phyloP scores from a whole-genome alignment of 768 basidiomycete species.

The Lactarius psammicola region DNA sequence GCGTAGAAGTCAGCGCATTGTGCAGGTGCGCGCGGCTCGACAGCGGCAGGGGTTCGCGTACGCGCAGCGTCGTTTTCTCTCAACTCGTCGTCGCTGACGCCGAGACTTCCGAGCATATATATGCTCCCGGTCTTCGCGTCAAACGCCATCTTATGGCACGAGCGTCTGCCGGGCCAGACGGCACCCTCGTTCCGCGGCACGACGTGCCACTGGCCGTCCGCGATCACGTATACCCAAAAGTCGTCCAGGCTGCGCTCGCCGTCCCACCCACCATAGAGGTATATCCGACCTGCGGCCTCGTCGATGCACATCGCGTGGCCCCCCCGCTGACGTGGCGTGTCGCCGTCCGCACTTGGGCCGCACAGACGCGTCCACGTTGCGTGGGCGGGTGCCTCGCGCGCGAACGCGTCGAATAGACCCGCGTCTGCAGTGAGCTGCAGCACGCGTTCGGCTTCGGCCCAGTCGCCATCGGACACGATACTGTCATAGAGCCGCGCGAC shows the following conservation, averaged over 20 bases:
- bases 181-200: slow-evolving; percentile 54
- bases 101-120: slow-evolving; percentile 69
- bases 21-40: slow-evolving; percentile 22
- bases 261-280: slow-evolving; percentile 80
- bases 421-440: slow-evolving; percentile 49
- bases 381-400: slow-evolving; percentile 56
- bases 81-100: slow-evolving; percentile 46
- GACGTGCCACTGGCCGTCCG: slow-evolving; percentile 57
- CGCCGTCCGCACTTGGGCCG: slow-evolving; percentile 62
- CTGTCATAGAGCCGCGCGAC: slow-evolving; percentile 61
- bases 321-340: slow-evolving; percentile 64
- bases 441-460: slow-evolving; percentile 54
- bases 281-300: slow-evolving; percentile 56
- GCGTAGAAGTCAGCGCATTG: slow-evolving; percentile 71
- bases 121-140: slow-evolving; percentile 68
- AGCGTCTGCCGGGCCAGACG: slow-evolving; percentile 67
- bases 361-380: slow-evolving; percentile 59
- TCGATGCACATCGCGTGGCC: slow-evolving; percentile 86
- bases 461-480: slow-evolving; percentile 67
- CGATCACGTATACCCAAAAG: slow-evolving; percentile 72
- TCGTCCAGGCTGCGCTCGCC: slow-evolving; percentile 71
- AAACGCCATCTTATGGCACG: slow-evolving; percentile 82
- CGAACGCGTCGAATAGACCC: slow-evolving; percentile 61
- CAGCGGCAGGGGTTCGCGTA: neutral
- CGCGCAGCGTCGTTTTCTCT: slow-evolving; percentile 16